Evolutionary conservation across 257 asterid genomes (phyloP), one percentile per base, ranked within the genome.

Genomic region (Fraxinus anomala): DNA sequence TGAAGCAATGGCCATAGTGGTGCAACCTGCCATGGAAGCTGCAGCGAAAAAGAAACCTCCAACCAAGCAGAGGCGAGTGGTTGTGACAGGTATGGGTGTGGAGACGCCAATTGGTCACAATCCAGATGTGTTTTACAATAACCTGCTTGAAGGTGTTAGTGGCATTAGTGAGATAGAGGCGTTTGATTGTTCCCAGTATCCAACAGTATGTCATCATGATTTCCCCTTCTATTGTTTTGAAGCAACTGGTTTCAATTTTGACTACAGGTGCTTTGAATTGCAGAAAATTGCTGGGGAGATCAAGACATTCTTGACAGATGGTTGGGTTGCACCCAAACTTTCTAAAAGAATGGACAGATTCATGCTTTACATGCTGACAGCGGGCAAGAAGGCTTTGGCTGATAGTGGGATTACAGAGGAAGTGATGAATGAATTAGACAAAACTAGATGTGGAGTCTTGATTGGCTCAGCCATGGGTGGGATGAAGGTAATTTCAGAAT

Each of bases 261-360:
- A 69, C 80, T 72, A 59, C 19, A 56, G 61, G 51, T 71, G 77
- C 75, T 74, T 82, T 80, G 65, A 73, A 83, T 80, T 70, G 56
- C 89, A 94, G 98, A 90, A 92, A 88, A 94, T 94, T 79, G 98
- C 97, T 83, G 98, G 98, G 82, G 98, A 94, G 88, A 94, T 94
- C 81, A 94, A 94, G 89, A 87, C 96, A 42, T 94, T 81, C 89
- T 80, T 97, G 16, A 90, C 98, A 28, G 97, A 92, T 73, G 98
- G 98, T 59, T 92, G 88, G 97, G 93, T 94, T 85, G 89, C 97
- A 65, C 98, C 98, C 69, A 94, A 94, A 80, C 92, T 94, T 74
- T 85, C 97, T 77, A 94, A 89, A 77, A 90, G 98, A 85, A 88
- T 92, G 97, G 98, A 94, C 79, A 94, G 83, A 82, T 94, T 94